Conservation (phyloP, 768 basidiomycete genomes). For the Collybia sp. region DNA sequence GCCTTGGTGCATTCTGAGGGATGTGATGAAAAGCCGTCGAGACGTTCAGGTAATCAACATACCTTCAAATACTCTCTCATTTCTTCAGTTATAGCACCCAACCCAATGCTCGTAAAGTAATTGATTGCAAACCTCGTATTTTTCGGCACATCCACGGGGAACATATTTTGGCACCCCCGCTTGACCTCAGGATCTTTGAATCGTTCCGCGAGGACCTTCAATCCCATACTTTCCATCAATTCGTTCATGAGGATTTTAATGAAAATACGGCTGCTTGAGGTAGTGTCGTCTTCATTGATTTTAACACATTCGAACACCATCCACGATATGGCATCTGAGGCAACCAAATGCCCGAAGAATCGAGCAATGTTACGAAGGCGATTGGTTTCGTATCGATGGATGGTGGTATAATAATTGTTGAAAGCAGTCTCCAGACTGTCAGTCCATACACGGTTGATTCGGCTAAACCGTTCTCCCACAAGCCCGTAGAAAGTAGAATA, state of each 20-base stretch:
- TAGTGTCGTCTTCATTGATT: constrained; percentile 98
- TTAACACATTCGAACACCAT: constrained; percentile 76
- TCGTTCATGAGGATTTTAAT: constrained; percentile 96
- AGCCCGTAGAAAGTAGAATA: constrained; percentile 98
- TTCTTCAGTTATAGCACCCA: constrained; percentile 88
- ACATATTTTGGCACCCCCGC: constrained; percentile 74
- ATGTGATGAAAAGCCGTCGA: not conserved
- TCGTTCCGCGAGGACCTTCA: constrained; percentile 80
- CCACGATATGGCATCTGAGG: constrained; percentile 90
- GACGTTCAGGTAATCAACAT: constrained; percentile 17
- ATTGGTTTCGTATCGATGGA: constrained; percentile 99
- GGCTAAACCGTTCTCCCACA: constrained; percentile 93
- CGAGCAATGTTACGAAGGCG: constrained; percentile 95
- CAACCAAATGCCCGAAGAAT: constrained; percentile 91
- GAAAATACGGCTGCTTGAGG: constrained; percentile 93
- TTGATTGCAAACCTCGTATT: constrained; percentile 96
- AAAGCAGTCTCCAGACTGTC: constrained; percentile 88
- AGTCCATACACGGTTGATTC: constrained; percentile 93
- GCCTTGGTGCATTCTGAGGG: constrained; percentile 79
- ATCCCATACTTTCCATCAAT: constrained; percentile 90
- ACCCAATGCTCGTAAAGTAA: constrained; percentile 93
- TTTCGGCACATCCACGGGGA: constrained; percentile 95
- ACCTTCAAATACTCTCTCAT: constrained; percentile 97
- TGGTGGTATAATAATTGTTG: constrained; percentile 86
- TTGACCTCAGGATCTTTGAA: constrained; percentile 86